These are phyloP conservation scores for Dioszegia aurantiaca DNA, from an alignment of 768 basidiomycete genomes.

Conservation along the genomic window DNA sequence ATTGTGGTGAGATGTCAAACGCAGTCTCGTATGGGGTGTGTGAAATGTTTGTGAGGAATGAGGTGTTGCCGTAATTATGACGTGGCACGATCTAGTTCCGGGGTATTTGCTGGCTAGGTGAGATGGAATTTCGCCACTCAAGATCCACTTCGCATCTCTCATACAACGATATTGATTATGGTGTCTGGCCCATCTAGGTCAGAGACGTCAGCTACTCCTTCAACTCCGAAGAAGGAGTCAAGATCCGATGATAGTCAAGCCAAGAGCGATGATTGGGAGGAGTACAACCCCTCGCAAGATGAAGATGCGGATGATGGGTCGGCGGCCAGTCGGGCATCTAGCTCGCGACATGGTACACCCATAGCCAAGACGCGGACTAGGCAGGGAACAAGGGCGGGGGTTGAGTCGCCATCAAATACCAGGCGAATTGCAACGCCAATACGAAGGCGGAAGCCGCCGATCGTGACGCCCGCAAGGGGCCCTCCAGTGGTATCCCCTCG, in stretches of 20 bases:
- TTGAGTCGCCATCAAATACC: neutral
- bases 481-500: neutral
- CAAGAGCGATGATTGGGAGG: constrained; percentile 4
- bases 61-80: neutral
- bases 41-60: neutral
- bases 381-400: neutral
- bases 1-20: too few species aligned
- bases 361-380: constrained; percentile 1
- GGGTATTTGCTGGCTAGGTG: too few species aligned
- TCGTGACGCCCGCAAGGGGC: neutral
- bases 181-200: too few species aligned
- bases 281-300: constrained; percentile 1
- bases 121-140: too few species aligned
- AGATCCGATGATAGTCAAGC: neutral
- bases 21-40: too few species aligned
- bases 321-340: neutral
- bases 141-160: too few species aligned
- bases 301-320: neutral
- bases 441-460: neutral
- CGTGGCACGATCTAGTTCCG: too few species aligned
- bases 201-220: neutral
- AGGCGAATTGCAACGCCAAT: neutral
- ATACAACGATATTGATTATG: too few species aligned
- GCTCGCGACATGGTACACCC: neutral
- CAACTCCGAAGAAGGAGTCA: neutral